Conservation (phyloP, 2,329 filamentous ascomycete species). For the Ceratocystis harringtonii region DNA sequence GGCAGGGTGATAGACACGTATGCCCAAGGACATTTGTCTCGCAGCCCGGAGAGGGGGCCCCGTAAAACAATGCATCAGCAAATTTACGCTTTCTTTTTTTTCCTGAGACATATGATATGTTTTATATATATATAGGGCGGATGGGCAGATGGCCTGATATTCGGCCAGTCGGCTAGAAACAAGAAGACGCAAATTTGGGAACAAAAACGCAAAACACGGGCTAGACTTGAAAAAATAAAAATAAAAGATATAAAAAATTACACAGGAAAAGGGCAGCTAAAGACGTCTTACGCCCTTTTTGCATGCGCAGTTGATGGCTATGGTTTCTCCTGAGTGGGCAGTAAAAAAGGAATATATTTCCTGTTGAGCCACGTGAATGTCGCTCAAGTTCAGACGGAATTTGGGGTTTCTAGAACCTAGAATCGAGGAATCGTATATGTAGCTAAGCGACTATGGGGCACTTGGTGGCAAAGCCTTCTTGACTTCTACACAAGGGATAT, state of each 20-base stretch:
- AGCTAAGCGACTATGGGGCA: neutral
- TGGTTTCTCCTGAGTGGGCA: no score
- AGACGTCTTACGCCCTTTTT: neutral
- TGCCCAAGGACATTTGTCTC: no score
- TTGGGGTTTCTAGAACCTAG: neutral
- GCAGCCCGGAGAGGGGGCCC: no score
- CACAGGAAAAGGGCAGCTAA: neutral
- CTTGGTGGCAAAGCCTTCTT: neutral
- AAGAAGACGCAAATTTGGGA: no score
- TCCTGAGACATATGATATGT: neutral
- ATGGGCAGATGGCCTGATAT: no score
- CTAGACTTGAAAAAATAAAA: no score
- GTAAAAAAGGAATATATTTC: neutral
- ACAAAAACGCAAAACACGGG: no score
- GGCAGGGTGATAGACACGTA: neutral
- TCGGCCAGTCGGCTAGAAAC: no score
- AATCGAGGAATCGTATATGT: neutral
- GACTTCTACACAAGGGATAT: neutral
- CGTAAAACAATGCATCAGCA: no score
- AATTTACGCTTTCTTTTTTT: neutral
- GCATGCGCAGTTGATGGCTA: no score
- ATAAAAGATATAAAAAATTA: no score
- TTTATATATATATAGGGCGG: no score
- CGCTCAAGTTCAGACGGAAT: neutral
- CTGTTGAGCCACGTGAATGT: conserved; percentile 2